phyloP scores from a whole-genome alignment of 208 protist species.

The Trypanosoma scelopori region DNA sequence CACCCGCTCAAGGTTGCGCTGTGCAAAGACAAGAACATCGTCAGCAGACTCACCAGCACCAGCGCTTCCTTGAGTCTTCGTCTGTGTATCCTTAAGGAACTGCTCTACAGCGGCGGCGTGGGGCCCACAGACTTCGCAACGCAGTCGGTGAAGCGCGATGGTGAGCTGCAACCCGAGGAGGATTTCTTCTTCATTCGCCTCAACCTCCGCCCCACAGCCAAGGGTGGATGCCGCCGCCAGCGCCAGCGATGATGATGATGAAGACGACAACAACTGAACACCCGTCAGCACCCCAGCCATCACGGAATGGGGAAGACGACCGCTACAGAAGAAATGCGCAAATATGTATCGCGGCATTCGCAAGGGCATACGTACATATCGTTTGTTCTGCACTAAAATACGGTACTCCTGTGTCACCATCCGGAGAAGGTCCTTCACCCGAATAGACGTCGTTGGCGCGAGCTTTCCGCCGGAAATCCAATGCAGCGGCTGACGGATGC shows the following conservation, averaged over 20 bases:
- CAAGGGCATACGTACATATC: constrained; percentile 46
- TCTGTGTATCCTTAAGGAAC: constrained; percentile 13
- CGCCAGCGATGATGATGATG: no score
- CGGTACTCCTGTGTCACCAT: constrained; percentile 26
- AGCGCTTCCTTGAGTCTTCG: background rate
- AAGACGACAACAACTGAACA: background rate
- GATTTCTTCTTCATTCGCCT: constrained; percentile 21
- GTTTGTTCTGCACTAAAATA: constrained; percentile 26
- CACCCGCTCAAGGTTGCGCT: constrained; percentile 3
- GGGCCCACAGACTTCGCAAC: constrained; percentile 1
- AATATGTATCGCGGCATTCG: constrained; percentile 47
- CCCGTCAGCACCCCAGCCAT: background rate
- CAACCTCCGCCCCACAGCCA: background rate
- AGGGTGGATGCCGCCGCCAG: no score
- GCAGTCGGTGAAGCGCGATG: constrained; percentile 24
- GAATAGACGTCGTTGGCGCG: background rate
- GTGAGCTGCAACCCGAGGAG: constrained; percentile 26
- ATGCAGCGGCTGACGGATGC: constrained; percentile 30
- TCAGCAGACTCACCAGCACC: background rate
- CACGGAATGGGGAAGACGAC: constrained; percentile 14
- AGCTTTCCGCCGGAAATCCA: constrained; percentile 18
- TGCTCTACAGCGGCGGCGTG: constrained; percentile 12
- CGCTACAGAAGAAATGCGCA: constrained; percentile 39
- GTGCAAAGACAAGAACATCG: background rate
- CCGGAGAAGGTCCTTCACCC: constrained; percentile 13